phyloP scores from a whole-genome alignment of 306 rosid species.

The Abrus pulchellus region DNA sequence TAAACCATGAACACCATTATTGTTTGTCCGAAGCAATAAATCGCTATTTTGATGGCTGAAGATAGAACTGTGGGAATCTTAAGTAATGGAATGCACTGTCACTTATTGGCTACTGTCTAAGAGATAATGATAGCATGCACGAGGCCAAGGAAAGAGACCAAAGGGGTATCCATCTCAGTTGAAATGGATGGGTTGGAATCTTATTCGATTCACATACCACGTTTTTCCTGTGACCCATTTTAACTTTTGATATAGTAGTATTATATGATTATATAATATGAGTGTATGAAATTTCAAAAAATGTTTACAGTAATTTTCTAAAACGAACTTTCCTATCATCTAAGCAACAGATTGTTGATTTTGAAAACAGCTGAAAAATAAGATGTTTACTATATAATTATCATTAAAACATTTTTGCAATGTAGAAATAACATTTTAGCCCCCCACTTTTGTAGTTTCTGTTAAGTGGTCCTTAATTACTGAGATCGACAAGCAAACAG shows the following conservation, averaged over 20 bases:
- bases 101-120: conserved; percentile 29
- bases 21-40: conserved; percentile 16
- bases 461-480: conserved; percentile 36
- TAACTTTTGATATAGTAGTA: neutral
- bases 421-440: neutral
- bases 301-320: neutral
- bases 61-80: conserved; percentile 48
- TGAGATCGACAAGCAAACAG: conserved; percentile 30
- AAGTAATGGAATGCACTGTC: conserved; percentile 27
- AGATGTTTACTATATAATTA: neutral
- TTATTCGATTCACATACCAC: neutral
- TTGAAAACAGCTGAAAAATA: neutral
- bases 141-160: neutral
- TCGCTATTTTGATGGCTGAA: conserved; percentile 32
- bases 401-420: neutral
- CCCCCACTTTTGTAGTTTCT: neutral
- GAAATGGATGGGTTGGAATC: conserved; percentile 15
- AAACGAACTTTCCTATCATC: neutral
- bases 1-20: conserved; percentile 16
- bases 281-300: no score
- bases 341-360: neutral
- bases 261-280: no score
- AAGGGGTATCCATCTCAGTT: neutral
- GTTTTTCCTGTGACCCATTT: neutral
- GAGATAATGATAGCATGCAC: conserved; percentile 13